These are phyloP conservation scores for Ichthyophthirius multifiliis DNA, from an alignment of 169 alveolate species.

Conservation along the genomic window DNA sequence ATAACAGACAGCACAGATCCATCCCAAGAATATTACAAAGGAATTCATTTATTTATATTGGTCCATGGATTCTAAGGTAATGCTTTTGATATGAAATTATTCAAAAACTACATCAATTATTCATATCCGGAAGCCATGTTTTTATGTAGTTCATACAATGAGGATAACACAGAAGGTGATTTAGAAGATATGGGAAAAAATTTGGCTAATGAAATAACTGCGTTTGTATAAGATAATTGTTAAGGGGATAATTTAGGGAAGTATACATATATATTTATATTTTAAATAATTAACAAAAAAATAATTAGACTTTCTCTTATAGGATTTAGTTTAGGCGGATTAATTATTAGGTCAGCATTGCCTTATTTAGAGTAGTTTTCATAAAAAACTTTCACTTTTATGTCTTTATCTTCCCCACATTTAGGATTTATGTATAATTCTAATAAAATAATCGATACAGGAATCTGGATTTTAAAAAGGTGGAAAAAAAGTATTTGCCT, in stretches of 20 bases:
- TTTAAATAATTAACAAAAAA: no score
- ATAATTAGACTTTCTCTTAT: slow-evolving; percentile 63
- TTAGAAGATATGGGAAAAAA: slow-evolving; percentile 80
- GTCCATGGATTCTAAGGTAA: slow-evolving; percentile 89
- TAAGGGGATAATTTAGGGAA: slow-evolving; percentile 42
- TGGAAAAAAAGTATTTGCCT: slow-evolving; percentile 72
- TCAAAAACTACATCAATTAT: slow-evolving; percentile 70
- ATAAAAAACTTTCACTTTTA: slow-evolving; percentile 63
- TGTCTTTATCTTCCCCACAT: slow-evolving; percentile 78
- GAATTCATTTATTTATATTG: slow-evolving; percentile 78
- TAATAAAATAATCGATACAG: slow-evolving; percentile 65
- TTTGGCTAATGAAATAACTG: slow-evolving; percentile 71
- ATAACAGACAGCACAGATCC: no score
- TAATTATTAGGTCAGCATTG: slow-evolving; percentile 63
- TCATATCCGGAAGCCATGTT: slow-evolving; percentile 78
- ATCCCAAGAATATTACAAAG: slow-evolving; percentile 53
- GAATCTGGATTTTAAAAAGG: slow-evolving; percentile 79
- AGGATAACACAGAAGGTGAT: slow-evolving; percentile 74
- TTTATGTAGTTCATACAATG: slow-evolving; percentile 69
- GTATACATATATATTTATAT: no score
- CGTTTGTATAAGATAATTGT: slow-evolving; percentile 65
- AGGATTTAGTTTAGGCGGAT: slow-evolving; percentile 75
- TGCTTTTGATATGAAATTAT: slow-evolving; percentile 76
- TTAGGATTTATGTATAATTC: slow-evolving; percentile 72
- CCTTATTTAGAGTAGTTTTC: slow-evolving; percentile 61